Base-by-base conservation (phyloP, 305 asterid species). In the Rubia tinctorum region DNA sequence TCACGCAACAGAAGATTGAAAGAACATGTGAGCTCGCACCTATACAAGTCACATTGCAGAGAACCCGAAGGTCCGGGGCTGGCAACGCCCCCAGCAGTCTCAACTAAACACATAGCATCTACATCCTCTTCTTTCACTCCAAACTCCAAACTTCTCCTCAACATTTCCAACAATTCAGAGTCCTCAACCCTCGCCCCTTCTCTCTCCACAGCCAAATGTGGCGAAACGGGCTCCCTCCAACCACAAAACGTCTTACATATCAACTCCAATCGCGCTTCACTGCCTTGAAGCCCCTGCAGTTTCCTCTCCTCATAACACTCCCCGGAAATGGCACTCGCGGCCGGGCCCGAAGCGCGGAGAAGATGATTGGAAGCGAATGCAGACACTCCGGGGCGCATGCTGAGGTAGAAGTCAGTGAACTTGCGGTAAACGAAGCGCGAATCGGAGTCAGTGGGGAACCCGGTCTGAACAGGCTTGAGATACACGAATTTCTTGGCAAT, bases 1-100 rank as follows among this genome's bases (percentile, higher is more conserved):
- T 59, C 15, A 77, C 39, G 25, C 25, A 6, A 22, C 40, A 55
- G 6, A 61, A 55, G 25, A 71, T 25, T 6, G 2, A 14, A 53
- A 53, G 15, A 15, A 51, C 8, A 53, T 18, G 23, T 18, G 59
- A 42, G 43, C 68, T 74, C 92, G 22, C 71, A 95, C 97, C 98
- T 84, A 66, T 88, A 95, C 53, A 95, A 80, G 82, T 95, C 99
- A 20, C 98, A 95, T 73, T 95, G 98, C 71, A 92, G 98, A 61
- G 97, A 75, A 88, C 5, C n/a, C n/a, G n/a, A n/a, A n/a, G 98
- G 97, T 20, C 97, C 98, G 7, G 99, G 99, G 81, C 99, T 95
- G 69, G 98, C n/a, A 73, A 92, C 98, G 5, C 99, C 99, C 68
- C 99, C 99, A 65, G 99, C 97, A 78, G 97, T 95, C 85, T 95